Base-by-base conservation (phyloP, 495 filamentous ascomycete species). In the Articulospora tetracladia region DNA sequence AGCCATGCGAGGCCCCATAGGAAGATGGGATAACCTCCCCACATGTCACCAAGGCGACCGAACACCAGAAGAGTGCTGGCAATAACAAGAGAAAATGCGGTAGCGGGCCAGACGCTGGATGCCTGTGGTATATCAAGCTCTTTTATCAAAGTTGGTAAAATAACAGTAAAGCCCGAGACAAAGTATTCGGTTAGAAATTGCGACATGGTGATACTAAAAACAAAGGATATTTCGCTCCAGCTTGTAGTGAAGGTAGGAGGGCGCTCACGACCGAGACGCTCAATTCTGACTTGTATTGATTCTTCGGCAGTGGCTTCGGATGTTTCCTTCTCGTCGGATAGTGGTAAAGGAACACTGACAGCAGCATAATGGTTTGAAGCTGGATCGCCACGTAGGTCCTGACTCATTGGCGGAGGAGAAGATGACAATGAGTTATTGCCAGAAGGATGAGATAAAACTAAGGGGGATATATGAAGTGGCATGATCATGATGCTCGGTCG, bases 121-220 rank as follows among this genome's bases (percentile, higher is more conserved):
- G 76, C 71, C 11, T 75, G 63, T 0, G 89, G 85, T 28, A 94
- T 90, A 13, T 81, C 52, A 3, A 93, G 77, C 17, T 83, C 78
- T n/a, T 70, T 64, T 24, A 84, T 73, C 8, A 95, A 66, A 0
- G 81, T 81, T 10, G 91, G 91, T 1, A 92, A 72, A 48, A 95
- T 76, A 61, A 93, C 82, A 66, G 88, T 92, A 71, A 92, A 95
- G 41, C 91, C 91, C 26, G 85, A 88, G 48, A 92, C 84, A 67
- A 90, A 91, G 73, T 89, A 95, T 74, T 94, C 87, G 39, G 86
- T 79, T 64, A 94, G 77, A 30, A 90, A 77, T 65, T 92, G 83
- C 27, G 88, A 91, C 74, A 89, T 83, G 28, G 86, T 74, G 41
- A 94, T 78, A 0, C 88, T 86, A 62, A 87, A 82, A 67, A 85